These are phyloP conservation scores for Benincasa hispida DNA, from an alignment of 306 rosid species.

Conservation along the genomic window DNA sequence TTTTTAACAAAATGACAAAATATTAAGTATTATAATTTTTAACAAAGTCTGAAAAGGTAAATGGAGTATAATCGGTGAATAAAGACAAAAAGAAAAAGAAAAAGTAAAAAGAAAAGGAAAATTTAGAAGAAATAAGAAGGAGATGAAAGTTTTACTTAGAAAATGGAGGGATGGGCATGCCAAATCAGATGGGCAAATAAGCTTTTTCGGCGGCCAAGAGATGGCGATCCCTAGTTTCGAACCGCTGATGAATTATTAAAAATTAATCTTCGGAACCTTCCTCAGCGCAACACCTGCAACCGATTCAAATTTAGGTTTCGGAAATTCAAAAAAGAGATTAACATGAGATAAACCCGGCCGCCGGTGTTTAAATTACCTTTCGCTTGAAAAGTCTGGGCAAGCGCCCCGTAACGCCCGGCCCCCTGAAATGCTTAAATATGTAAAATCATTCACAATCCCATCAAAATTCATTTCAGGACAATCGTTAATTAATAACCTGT, in stretches of 20 bases:
- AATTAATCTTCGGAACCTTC: conserved; percentile 55
- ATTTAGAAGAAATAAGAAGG: too few relatives aligned
- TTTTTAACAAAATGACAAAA: too few relatives aligned
- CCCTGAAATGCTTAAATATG: conserved; percentile 30
- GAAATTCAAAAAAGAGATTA: background rate
- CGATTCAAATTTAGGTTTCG: background rate
- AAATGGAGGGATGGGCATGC: conserved; percentile 66
- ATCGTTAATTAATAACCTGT: conserved; percentile 36
- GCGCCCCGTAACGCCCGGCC: conserved; percentile 64
- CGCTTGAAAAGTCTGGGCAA: too few relatives aligned
- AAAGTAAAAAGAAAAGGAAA: too few relatives aligned
- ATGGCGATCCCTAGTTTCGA: conserved; percentile 35
- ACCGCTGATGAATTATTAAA: conserved; percentile 56
- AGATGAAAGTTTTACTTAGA: conserved; percentile 31
- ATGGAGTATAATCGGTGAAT: too few relatives aligned
- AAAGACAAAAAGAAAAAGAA: too few relatives aligned
- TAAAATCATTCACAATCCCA: background rate
- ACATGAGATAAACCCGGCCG: background rate
- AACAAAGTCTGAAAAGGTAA: too few relatives aligned
- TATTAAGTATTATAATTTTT: too few relatives aligned
- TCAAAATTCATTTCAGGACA: too few relatives aligned
- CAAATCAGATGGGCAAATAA: conserved; percentile 41
- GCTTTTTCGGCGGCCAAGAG: conserved; percentile 35
- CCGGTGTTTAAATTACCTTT: conserved; percentile 25
- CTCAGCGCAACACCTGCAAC: conserved; percentile 47